These are phyloP conservation scores for Saccharomycopsis phalli DNA, from an alignment of 1,139 yeast species.

Conservation along the genomic window DNA sequence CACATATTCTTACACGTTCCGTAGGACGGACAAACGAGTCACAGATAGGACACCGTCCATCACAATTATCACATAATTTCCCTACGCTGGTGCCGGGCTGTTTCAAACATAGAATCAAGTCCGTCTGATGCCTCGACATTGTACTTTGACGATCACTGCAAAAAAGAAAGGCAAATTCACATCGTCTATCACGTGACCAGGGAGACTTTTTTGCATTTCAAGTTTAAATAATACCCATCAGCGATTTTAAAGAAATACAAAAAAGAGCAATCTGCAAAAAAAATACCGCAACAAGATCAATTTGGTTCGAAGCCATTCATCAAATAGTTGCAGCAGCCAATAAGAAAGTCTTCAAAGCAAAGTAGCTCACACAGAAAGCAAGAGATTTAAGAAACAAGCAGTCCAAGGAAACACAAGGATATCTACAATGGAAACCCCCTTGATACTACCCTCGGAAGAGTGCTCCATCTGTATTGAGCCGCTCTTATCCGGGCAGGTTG, in stretches of 20 bases:
- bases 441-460: slow-evolving; percentile 25
- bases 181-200: background rate
- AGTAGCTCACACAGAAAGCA: too few species aligned
- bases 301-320: too few species aligned
- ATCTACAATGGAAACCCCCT: too few species aligned
- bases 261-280: too few species aligned
- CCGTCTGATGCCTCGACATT: slow-evolving; percentile 91
- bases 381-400: too few species aligned
- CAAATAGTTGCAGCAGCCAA: too few species aligned
- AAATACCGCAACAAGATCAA: too few species aligned
- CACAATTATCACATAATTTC: slow-evolving; percentile 72
- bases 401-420: too few species aligned
- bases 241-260: too few species aligned
- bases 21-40: slow-evolving; percentile 79
- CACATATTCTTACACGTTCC: slow-evolving; percentile 67
- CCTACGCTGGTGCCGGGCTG: slow-evolving; percentile 75
- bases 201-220: background rate
- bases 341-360: too few species aligned
- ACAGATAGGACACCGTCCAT: slow-evolving; percentile 87
- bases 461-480: slow-evolving; percentile 45
- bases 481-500: slow-evolving; percentile 23
- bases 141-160: background rate
- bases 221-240: too few species aligned
- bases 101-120: slow-evolving; percentile 75
- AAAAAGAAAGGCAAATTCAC: background rate